Evolutionary conservation across 352 stramenopile genomes (phyloP).

Genomic region (Plasmopara halstedii): DNA sequence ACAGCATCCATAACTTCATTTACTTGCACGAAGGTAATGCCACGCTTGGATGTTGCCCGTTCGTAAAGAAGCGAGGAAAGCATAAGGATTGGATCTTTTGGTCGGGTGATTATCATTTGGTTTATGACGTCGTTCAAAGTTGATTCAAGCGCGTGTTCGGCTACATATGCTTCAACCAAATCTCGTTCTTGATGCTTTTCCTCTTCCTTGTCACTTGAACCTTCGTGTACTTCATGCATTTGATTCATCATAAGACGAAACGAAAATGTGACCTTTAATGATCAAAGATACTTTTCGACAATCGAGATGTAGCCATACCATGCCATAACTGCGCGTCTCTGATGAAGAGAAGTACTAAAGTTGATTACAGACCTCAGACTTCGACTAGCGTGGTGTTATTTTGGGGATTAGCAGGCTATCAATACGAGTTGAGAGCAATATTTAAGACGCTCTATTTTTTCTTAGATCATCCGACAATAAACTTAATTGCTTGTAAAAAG

Average conservation of each 20-base stretch:
- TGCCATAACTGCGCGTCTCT: too few relatives aligned
- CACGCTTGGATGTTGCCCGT: constrained; percentile 51
- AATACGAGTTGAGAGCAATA: constrained; percentile 15
- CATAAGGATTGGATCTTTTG: constrained; percentile 61
- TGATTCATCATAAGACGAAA: constrained; percentile 9
- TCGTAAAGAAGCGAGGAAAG: constrained; percentile 54
- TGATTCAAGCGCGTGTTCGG: constrained; percentile 58
- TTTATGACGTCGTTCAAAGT: constrained; percentile 69
- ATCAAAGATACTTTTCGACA: constrained; percentile 14
- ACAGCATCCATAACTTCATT: constrained; percentile 37
- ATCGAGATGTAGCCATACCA: constrained; percentile 11
- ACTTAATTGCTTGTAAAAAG: neutral
- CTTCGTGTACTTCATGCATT: constrained; percentile 11
- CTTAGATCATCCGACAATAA: too few relatives aligned
- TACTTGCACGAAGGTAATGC: constrained; percentile 62
- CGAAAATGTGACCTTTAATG: constrained; percentile 14
- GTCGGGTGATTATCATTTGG: constrained; percentile 52
- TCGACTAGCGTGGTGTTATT: constrained; percentile 10
- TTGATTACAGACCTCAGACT: too few relatives aligned
- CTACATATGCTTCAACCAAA: constrained; percentile 64
- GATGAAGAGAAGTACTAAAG: too few relatives aligned
- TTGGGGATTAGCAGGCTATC: constrained; percentile 19
- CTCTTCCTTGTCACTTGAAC: constrained; percentile 20
- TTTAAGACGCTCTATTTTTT: constrained; percentile 24
- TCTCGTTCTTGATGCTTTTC: constrained; percentile 53